phyloP scores from a whole-genome alignment of 106 monocot genomes.

The Allium cepa region DNA sequence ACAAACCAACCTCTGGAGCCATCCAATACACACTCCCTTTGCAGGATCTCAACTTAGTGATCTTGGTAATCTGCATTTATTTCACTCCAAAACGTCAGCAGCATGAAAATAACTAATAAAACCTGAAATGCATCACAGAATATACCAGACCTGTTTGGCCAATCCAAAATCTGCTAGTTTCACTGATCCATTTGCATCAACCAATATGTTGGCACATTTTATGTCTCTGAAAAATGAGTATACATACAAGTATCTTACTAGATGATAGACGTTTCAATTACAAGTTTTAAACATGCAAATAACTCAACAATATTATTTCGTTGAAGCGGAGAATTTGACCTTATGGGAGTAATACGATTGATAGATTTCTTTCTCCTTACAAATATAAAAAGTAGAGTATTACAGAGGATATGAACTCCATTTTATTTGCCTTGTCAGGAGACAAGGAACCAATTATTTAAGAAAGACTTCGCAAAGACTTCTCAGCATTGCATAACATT shows the following conservation, averaged over 20 bases:
- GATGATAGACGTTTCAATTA: too few species aligned
- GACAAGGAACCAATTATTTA: too few species aligned
- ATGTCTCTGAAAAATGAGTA: conserved; percentile 58
- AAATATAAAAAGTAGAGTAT: background rate
- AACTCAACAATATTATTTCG: too few species aligned
- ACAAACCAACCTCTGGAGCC: conserved; percentile 83
- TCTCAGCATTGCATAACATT: too few species aligned
- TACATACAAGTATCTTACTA: background rate
- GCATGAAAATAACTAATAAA: background rate
- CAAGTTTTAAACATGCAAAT: too few species aligned
- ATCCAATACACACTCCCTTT: conserved; percentile 99
- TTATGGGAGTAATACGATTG: too few species aligned
- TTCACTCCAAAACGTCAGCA: background rate
- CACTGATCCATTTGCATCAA: conserved; percentile 84
- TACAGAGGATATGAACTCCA: background rate
- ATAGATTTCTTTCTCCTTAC: too few species aligned
- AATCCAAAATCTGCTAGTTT: conserved; percentile 98
- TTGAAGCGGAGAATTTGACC: too few species aligned
- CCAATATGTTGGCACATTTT: conserved; percentile 95
- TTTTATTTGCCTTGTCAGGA: background rate
- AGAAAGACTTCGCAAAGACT: too few species aligned
- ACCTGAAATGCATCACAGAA: background rate
- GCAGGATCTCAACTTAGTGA: conserved; percentile 74
- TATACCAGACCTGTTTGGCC: conserved; percentile 78
- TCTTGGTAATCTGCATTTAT: conserved; percentile 45